Evolutionary conservation across 2,329 filamentous ascomycete genomes (phyloP).

Genomic region (Verticillium dahliae): DNA sequence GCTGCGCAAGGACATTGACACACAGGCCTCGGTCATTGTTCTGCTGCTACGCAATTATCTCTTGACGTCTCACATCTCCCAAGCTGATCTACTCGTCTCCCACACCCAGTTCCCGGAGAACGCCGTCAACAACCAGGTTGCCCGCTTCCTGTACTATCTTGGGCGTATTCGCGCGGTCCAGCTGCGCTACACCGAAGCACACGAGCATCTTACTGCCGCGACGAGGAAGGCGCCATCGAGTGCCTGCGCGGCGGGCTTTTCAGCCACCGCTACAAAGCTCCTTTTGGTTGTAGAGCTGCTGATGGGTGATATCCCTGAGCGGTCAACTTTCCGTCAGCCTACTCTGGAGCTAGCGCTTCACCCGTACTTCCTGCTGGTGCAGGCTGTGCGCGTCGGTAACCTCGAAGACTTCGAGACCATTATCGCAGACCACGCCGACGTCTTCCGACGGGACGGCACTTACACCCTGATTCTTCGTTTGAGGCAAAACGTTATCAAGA

Average conservation of each 20-base stretch:
- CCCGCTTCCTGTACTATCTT: slow-evolving; percentile 94
- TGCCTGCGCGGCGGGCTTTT: slow-evolving; percentile 84
- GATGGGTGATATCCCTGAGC: slow-evolving; percentile 98
- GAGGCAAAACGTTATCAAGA: slow-evolving; percentile 98
- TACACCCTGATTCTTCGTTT: slow-evolving; percentile 93
- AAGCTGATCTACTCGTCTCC: slow-evolving; percentile 90
- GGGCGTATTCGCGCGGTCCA: slow-evolving; percentile 95
- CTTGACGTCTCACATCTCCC: slow-evolving; percentile 89
- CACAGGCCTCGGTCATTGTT: slow-evolving; percentile 93
- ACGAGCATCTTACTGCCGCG: slow-evolving; percentile 86
- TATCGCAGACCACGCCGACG: slow-evolving; percentile 72
- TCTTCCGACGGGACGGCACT: slow-evolving; percentile 88
- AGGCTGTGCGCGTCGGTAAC: slow-evolving; percentile 94
- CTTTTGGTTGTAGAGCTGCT: slow-evolving; percentile 91
- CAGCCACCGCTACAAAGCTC: slow-evolving; percentile 94
- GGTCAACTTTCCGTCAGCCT: slow-evolving; percentile 85
- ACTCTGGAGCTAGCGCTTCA: slow-evolving; percentile 80
- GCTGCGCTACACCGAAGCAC: slow-evolving; percentile 92
- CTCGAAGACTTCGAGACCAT: slow-evolving; percentile 86
- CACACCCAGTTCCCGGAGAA: slow-evolving; percentile 93
- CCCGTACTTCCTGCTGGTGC: slow-evolving; percentile 89
- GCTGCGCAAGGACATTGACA: slow-evolving; percentile 91
- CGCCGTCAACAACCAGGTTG: slow-evolving; percentile 96
- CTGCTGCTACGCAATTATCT: slow-evolving; percentile 94
- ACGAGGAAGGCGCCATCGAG: slow-evolving; percentile 93